Evolutionary conservation across 305 asterid species (phyloP), one percentile per base, ranked within the genome.

Genomic region (Caryopteris hybrid): DNA sequence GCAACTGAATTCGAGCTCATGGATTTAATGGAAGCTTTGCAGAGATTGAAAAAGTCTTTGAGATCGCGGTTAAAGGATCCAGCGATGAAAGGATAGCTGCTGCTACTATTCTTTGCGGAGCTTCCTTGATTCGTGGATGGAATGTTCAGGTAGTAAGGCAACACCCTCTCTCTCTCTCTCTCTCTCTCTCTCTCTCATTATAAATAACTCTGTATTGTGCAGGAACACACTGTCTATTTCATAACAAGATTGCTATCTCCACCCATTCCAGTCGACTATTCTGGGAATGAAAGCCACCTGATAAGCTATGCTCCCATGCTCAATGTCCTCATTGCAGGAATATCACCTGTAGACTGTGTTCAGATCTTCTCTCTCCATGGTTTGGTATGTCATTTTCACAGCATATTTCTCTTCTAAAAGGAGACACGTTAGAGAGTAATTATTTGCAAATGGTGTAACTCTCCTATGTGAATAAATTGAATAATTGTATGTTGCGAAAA

Each of bases 321-420:
- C 81, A 89, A 91, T 77, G 82, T 85, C 75, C 90, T 94, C 50
- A 95, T 94, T 61, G 97, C 90, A 27, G 99, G 99, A 39, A 88
- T 91, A 76, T 85, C 98, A 31, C 95, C 99, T 18, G 91, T 91
- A 22, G 99, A 94, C 77, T 89, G 87, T 76, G 93, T 91, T 71
- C 97, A 91, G 80, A 89, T 94, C 68, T 94, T 94, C 78, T 94
- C 98, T 75, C 86, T 94, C 64, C 99, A 91, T 64, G 99, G 99
- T 69, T 75, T 94, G 95, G 99, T 94, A 86, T 23, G 87, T 65
- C 33, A 64, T 61, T 52, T 64, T 67, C 41, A 29, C 34, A n/a
- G 21, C n/a, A 36, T 21, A 10, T n/a, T n/a, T n/a, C n/a, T n/a
- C n/a, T n/a, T n/a, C n/a, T n/a, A n/a, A n/a, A n/a, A n/a, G n/a